phyloP scores from a whole-genome alignment of 257 asterid species.

The Coffea eugenioides region DNA sequence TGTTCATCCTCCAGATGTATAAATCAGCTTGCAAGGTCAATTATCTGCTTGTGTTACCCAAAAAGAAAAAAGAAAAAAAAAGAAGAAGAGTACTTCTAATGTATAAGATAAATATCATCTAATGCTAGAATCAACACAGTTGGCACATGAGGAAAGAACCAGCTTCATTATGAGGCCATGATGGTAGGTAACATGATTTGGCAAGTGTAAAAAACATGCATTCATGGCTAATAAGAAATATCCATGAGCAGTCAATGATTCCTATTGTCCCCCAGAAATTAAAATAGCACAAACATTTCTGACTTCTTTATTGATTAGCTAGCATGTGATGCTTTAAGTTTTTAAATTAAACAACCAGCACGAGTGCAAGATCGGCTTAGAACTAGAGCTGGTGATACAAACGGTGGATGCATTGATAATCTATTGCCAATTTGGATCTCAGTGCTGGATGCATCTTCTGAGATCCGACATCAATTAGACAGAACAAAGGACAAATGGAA shows the following conservation, averaged over 20 bases:
- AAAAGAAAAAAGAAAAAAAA: background rate
- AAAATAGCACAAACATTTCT: background rate
- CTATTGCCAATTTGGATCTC: background rate
- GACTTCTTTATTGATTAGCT: background rate
- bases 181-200: background rate
- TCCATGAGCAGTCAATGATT: background rate
- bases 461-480: constrained; percentile 10
- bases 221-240: background rate
- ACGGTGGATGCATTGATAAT: background rate
- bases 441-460: background rate
- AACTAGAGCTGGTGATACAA: background rate
- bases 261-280: constrained; percentile 2
- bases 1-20: background rate
- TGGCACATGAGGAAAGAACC: background rate
- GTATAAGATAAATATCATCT: background rate
- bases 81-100: too few relatives aligned
- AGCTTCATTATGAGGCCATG: background rate
- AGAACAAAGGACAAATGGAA: background rate
- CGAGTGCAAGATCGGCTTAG: background rate
- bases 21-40: background rate
- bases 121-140: background rate
- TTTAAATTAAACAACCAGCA: background rate
- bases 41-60: background rate
- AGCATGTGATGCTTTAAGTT: too few relatives aligned
- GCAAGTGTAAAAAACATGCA: background rate